Evolutionary conservation across 768 basidiomycete species (phyloP).

Genomic region (Fomitopsis pulvina): DNA sequence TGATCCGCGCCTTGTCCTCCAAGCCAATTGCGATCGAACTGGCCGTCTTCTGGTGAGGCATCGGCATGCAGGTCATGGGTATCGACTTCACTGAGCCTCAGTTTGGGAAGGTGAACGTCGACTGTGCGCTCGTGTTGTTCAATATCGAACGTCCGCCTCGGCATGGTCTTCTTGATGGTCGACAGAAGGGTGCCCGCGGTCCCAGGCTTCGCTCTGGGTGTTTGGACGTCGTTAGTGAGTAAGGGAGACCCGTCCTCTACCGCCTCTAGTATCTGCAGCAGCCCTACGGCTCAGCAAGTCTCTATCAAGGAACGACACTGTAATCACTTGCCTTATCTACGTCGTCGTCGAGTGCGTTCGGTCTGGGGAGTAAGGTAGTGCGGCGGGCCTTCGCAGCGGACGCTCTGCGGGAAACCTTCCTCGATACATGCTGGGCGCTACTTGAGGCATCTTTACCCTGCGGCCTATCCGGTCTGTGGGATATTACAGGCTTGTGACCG

Average conservation of each 20-base stretch:
- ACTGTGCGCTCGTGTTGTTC: constrained; percentile 10
- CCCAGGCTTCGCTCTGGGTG: neutral
- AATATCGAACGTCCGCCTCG: constrained; percentile 13
- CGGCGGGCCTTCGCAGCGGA: constrained; percentile 11
- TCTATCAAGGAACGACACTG: neutral
- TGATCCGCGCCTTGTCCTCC: neutral
- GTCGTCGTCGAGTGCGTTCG: constrained; percentile 6
- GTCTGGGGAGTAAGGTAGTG: constrained; percentile 11
- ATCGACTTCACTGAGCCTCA: neutral
- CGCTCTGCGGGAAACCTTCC: constrained; percentile 12
- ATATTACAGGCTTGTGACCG: neutral
- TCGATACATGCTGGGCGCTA: neutral
- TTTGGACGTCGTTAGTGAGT: neutral
- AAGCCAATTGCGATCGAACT: neutral
- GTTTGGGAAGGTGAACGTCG: neutral
- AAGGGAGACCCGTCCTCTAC: constrained; percentile 12
- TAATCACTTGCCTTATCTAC: constrained; percentile 2
- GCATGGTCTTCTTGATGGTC: constrained; percentile 10
- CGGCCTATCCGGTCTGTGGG: neutral
- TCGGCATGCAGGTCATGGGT: neutral
- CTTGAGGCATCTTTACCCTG: neutral
- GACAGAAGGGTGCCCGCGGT: constrained; percentile 13
- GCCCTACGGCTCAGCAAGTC: neutral
- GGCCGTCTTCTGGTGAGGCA: neutral
- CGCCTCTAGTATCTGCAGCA: constrained; percentile 10